These are phyloP conservation scores for Effrenium voratum DNA, from an alignment of 73 alveolate genomes.

Conservation along the genomic window DNA sequence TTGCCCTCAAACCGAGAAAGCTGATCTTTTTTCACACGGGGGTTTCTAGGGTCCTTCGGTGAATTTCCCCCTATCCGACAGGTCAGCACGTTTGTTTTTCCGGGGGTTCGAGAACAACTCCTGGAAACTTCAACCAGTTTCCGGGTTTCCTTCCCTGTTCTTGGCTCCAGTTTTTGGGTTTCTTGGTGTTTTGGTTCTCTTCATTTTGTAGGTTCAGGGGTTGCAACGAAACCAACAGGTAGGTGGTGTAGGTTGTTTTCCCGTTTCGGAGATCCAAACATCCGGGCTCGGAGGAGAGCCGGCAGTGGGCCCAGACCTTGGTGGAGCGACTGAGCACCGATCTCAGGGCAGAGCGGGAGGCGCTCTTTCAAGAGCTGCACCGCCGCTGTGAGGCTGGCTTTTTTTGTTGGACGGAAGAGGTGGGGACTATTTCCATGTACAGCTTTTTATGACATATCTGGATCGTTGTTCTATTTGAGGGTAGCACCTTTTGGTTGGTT, in stretches of 20 bases:
- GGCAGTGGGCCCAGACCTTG: slow-evolving; percentile 49
- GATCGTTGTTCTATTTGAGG: too few relatives aligned
- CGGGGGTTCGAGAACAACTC: not conserved
- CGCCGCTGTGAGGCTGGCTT: not conserved
- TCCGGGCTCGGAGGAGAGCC: not conserved
- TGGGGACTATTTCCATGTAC: too few relatives aligned
- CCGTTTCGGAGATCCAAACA: too few relatives aligned
- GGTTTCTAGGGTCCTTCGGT: too few relatives aligned
- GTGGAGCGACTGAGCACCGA: slow-evolving; percentile 69
- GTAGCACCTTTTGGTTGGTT: too few relatives aligned
- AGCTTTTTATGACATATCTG: too few relatives aligned
- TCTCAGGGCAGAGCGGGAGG: slow-evolving; percentile 56
- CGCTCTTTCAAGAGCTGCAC: too few relatives aligned
- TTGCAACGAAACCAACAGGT: too few relatives aligned
- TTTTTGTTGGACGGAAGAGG: not conserved
- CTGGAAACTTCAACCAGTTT: not conserved
- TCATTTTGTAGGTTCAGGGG: not conserved
- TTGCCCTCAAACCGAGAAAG: too few relatives aligned
- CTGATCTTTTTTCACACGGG: too few relatives aligned
- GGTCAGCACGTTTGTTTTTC: too few relatives aligned
- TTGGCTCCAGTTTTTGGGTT: not conserved
- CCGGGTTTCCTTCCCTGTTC: not conserved
- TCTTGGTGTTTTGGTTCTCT: not conserved
- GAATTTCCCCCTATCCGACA: too few relatives aligned
- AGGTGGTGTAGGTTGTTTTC: not conserved